These are phyloP conservation scores for Microcera coccophila DNA, from an alignment of 2,329 filamentous ascomycete species.

Conservation along the genomic window DNA sequence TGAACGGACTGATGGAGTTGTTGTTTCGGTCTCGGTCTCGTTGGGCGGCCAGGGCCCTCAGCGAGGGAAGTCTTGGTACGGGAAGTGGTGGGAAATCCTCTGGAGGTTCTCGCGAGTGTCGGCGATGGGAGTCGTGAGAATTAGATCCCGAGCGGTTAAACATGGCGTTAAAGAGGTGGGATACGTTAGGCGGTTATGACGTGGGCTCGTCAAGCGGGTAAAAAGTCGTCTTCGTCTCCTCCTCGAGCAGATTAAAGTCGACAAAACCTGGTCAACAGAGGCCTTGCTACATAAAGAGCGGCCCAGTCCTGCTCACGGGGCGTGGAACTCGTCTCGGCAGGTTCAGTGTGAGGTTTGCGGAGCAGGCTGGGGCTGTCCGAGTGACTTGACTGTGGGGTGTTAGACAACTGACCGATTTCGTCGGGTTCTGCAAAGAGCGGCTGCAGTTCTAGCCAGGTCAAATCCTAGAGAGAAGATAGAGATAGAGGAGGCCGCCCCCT, in stretches of 20 bases:
- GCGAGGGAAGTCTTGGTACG: slow-evolving; percentile 29
- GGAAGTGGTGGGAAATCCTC: slow-evolving; percentile 34
- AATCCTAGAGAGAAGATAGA: too few relatives aligned
- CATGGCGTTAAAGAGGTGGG: slow-evolving; percentile 21
- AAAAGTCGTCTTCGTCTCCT: too few relatives aligned
- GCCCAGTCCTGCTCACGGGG: neutral
- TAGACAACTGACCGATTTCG: too few relatives aligned
- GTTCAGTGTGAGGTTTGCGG: slow-evolving; percentile 4
- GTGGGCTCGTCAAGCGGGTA: too few relatives aligned
- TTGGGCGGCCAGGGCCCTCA: slow-evolving; percentile 30
- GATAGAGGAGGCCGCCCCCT: too few relatives aligned
- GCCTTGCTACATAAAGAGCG: slow-evolving; percentile 12
- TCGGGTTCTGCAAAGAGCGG: too few relatives aligned
- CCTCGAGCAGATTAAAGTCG: too few relatives aligned
- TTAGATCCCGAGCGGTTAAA: slow-evolving; percentile 32
- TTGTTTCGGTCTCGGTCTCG: slow-evolving; percentile 23
- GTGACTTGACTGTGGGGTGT: slow-evolving; percentile 18
- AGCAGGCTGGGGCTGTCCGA: slow-evolving; percentile 8
- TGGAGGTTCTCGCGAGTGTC: slow-evolving; percentile 28
- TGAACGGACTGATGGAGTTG: slow-evolving; percentile 18
- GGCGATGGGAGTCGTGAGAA: slow-evolving; percentile 30
- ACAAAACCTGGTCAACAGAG: slow-evolving; percentile 6
- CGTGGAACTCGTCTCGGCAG: slow-evolving; percentile 5
- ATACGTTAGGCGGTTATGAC: slow-evolving; percentile 12
- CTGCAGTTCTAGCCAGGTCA: too few relatives aligned